Evolutionary conservation across 169 alveolate genomes (phyloP), one percentile per base, ranked within the genome.

Genomic region (Eimeria maxima): DNA sequence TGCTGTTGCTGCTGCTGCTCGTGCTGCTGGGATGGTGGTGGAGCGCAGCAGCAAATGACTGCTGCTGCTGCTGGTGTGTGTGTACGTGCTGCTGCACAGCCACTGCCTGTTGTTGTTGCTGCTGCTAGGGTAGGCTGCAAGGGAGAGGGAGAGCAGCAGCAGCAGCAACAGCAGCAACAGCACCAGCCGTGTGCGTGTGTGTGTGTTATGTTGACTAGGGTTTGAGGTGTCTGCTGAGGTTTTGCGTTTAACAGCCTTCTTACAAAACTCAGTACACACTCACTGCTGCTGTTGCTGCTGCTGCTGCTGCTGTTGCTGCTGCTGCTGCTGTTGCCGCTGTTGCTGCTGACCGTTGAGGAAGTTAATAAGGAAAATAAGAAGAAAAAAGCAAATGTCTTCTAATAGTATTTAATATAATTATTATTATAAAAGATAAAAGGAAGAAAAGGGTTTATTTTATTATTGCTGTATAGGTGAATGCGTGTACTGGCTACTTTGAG

Each of bases 231-330:
- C 11, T 22, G 38, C 38, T 4, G 24, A 24, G n/a, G n/a, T 14
- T 5, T 11, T 4, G 73, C 38, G 38, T 63, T 24, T 63, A 50
- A 50, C 11, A 7, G 11, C 57, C 14, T 38, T 24, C 38, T 24
- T 5, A 5, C n/a, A n/a, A n/a, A 63, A 63, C 24, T 7, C 18
- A 13, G 42, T 63, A 29, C 18, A 24, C 38, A 63, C n/a, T 24
- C 73, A 63, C 42, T 38, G 13, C 73, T 24, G 11, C 38, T 63
- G 38, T 14, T 63, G 73, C 73, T 63, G 42, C 38, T 63, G 73
- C 73, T 63, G 73, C 73, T 63, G 73, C 38, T 63, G 73, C 73
- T 63, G 73, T 38, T 63, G 42, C 38, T 63, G 73, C 73, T 63
- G 38, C 38, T 63, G 73, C 73, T 63, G 73, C 73, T 63, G 73